Percentiles rank a stretch among this genome's conserved stretches.
phyloP scores from a whole-genome alignment of 805 yeast genomes.

The Blastobotrys americana region DNA sequence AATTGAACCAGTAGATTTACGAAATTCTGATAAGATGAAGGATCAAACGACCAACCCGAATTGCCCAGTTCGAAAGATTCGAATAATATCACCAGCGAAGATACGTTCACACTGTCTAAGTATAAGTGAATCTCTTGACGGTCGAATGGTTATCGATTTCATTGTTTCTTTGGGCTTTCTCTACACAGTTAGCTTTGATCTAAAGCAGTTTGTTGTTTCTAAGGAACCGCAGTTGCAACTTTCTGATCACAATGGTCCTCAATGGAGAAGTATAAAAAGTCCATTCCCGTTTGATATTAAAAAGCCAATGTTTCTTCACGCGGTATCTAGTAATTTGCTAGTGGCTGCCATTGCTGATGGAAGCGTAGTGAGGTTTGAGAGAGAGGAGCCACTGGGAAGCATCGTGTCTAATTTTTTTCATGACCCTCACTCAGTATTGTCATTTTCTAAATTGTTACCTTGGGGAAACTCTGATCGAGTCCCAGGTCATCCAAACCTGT shows the following conservation, averaged over 20 bases:
- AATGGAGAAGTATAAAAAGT: conserved; percentile 61
- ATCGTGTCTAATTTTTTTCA: conserved; percentile 33
- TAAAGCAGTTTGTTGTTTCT: conserved; percentile 36
- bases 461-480: conserved; percentile 31
- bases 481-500: conserved; percentile 38
- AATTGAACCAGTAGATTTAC: conserved; percentile 16
- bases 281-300: conserved; percentile 60
- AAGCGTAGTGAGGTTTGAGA: conserved; percentile 42
- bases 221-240: conserved; percentile 8
- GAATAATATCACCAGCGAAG: conserved; percentile 36
- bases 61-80: conserved; percentile 33
- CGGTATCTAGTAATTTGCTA: conserved; percentile 40
- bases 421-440: conserved; percentile 16
- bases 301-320: conserved; percentile 46
- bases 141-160: conserved; percentile 42
- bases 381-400: conserved; percentile 27
- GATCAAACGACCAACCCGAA: conserved; percentile 24
- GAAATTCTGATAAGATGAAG: not conserved
- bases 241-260: conserved; percentile 20
- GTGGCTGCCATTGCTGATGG: conserved; percentile 71
- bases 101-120: conserved; percentile 35
- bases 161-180: conserved; percentile 47
- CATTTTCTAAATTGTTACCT: conserved; percentile 24
- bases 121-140: conserved; percentile 29
- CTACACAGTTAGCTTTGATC: conserved; percentile 41